Evolutionary conservation across 192 early-diverging fungal genomes (phyloP), one percentile per base, ranked within the genome.

Genomic region (Coemansia sp.): DNA sequence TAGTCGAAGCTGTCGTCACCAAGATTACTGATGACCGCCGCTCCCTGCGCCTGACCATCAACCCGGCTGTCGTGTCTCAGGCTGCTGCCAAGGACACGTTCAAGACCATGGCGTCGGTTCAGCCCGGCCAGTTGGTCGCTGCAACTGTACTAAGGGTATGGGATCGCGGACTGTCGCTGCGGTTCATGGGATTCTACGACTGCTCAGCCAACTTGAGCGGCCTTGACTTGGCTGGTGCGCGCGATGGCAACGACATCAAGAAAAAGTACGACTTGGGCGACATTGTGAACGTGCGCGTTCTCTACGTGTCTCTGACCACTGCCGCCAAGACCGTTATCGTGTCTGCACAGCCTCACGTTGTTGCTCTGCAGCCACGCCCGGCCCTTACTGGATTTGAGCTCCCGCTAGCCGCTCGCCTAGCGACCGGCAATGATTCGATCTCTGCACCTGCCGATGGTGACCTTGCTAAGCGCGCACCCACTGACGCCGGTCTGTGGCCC

Each of bases 141-240:
- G 87, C 87, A 2, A 86, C 88, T 29, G 76, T 97, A 27, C 87
- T 89, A 45, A 76, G 79, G 45, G 69, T 89, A 29, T 80, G 88
- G 66, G 81, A 87, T 31, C 84, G 74, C 69, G 95, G 95, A 2
- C 51, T 94, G 20, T 65, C 86, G 59, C 72, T 92, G 51, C 86
- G 88, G 46, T 89, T 95, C 69, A 89, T 93, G 87, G 93, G 91
- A n/a, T 84, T 94, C 51, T 93, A 95, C 67, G 87, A 93, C 67
- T 91, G 89, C 62, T 86, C 82, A 5, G 80, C 80, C 11, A 70
- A 74, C 63, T 58, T 82, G 38, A 61, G 22, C 20, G 53, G 40
- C 2, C 86, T 94, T 24, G 88, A 90, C 45, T 62, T 87, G 59
- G 80, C 82, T 42, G 89, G 91, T 62, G 77, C 85, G 1, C 79